Base-by-base conservation (phyloP, 2,329 filamentous ascomycete species). In the Mycosphaerella arachidis region DNA sequence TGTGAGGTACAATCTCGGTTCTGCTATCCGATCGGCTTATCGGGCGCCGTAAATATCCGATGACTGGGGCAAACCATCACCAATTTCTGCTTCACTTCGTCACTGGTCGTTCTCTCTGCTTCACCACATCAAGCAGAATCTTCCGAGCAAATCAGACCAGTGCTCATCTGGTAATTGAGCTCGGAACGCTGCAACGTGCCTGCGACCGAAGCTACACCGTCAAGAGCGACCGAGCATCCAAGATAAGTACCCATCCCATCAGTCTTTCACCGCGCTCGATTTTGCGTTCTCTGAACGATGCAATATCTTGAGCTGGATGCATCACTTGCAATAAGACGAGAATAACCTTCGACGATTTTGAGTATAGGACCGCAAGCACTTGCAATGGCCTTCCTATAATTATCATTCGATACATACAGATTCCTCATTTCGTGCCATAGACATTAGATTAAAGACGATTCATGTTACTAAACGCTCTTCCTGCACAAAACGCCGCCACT, bases 251-350 rank as follows among this genome's bases (percentile, higher is more conserved):
- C 33, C 50, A n/a, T 29, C 29, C 33, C 50, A n/a, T 29, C 13
- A 56, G 68, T 71, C 68, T 69, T 67, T 55, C 58, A 64, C 68
- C 68, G 67, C 68, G 68, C 68, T 71, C 68, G 68, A 60, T 71
- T 66, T 71, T 57, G 61, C 58, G 56, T 45, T 35, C 16, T 48
- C 45, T 63, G 45, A 67, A 37, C 35, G 10, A 43, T 43, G 40
- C 60, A 68, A 33, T 66, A 69, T 70, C 68, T 71, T 67, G 68
- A 69, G 68, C 68, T 67, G 68, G 68, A 60, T 63, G 52, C 62
- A 57, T 63, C 58, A 31, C n/a, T 48, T 29, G 54, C 59, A 56
- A 63, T 53, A 66, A 68, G 68, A 70, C 68, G 58, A 71, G 62
- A 70, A 57, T 45, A 56, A 69, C n/a, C 12, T 53, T 64, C 68